Evolutionary conservation across 1,284 basidiomycete genomes (phyloP).

Genomic region (Sanguinoderma infundibulare): DNA sequence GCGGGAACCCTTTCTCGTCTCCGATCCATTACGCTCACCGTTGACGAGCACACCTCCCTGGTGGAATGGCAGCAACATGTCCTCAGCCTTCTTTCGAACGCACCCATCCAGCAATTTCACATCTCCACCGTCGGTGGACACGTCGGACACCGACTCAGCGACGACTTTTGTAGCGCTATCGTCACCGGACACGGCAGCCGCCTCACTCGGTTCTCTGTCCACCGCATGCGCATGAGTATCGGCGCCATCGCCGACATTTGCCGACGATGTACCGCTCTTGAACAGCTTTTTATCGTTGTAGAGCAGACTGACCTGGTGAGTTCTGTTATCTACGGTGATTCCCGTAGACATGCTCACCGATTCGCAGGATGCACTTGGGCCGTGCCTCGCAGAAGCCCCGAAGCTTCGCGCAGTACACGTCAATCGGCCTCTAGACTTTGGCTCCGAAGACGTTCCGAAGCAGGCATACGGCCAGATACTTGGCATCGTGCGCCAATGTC

Average conservation of each 20-base stretch:
- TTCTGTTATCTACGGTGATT: neutral
- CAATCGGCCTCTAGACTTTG: constrained; percentile 48
- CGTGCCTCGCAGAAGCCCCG: constrained; percentile 38
- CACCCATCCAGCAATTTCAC: constrained; percentile 62
- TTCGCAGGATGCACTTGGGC: constrained; percentile 42
- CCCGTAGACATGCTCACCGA: too few relatives aligned
- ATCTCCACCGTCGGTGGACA: constrained; percentile 58
- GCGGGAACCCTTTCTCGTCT: constrained; percentile 46
- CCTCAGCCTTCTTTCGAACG: constrained; percentile 45
- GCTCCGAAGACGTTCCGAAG: constrained; percentile 30
- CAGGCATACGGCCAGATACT: constrained; percentile 29
- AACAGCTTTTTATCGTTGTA: constrained; percentile 65
- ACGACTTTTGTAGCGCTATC: constrained; percentile 55
- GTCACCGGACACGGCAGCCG: constrained; percentile 52
- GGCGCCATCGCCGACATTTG: constrained; percentile 59
- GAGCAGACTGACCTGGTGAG: constrained; percentile 51
- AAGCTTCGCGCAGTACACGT: constrained; percentile 55
- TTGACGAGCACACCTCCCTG: constrained; percentile 40
- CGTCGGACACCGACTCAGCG: constrained; percentile 42
- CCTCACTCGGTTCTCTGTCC: constrained; percentile 63
- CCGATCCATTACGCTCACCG: constrained; percentile 61
- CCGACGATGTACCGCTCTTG: constrained; percentile 50
- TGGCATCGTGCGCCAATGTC: constrained; percentile 35
- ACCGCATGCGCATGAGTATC: constrained; percentile 60
- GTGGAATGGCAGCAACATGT: constrained; percentile 50